Base-by-base conservation (phyloP, 257 asterid species). In the Solanum boliviense region DNA sequence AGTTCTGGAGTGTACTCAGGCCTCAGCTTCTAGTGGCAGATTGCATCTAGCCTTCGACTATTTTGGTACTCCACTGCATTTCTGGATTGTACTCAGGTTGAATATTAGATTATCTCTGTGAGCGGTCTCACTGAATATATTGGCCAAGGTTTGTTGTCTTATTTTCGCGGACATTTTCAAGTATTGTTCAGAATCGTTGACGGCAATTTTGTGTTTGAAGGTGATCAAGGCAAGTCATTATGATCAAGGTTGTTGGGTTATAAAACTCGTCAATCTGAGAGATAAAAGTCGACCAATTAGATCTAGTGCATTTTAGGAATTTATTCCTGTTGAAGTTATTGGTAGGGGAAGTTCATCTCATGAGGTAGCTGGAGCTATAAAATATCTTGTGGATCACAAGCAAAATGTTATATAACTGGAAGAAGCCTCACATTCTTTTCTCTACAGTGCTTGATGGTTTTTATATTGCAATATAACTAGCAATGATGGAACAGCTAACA, bases 401-500 rank as follows among this genome's bases (percentile, higher is more conserved):
- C 87, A 86, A 82, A 71, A 93, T 92, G 92, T 48, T 93, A 89
- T 39, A 85, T 73, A 86, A 82, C 91, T 89, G 85, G 90, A 86
- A 91, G 87, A 88, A 87, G 52, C 87, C 58, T 82, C 85, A 84
- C 84, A 89, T 36, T 86, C 73, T 76, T 60, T 87, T 88, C 88
- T 46, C 48, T 89, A 52, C 73, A 62, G 89, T 79, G 79, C 48
- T 62, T 65, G 75, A 86, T 83, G 90, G 86, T 87, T 83, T 38
- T 67, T 79, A 70, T 89, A 38, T 71, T 32, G 86, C 86, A 73
- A 83, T 86, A 88, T 85, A 91, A 88, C 91, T 88, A 90, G 87
- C 91, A 87, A 91, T 86, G 89, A 96, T 94, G 98, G 92, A 89
- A 85, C 91, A 74, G 75, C 72, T 87, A 73, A 79, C 92, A 23